Evolutionary conservation across 2,329 filamentous ascomycete genomes (phyloP), one percentile per base, ranked within the genome.

Genomic region (Coniella vitis): DNA sequence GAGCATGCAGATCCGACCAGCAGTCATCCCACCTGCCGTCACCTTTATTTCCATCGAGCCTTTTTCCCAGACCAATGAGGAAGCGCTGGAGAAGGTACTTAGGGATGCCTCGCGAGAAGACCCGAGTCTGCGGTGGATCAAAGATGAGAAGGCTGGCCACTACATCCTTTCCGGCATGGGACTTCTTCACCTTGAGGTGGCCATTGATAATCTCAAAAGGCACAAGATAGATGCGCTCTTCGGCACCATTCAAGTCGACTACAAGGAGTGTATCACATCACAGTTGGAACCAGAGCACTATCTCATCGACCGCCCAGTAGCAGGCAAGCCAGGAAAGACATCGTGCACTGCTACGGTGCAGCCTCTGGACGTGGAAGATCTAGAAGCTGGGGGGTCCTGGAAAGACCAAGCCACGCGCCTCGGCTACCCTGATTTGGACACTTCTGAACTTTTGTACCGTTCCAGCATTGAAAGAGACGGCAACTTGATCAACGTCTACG

Each of bases 151-250:
- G 63, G 90, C 88, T 1, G 93, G 93, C 2, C 90, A 95, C 61
- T 96, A 93, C 40, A 84, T 95, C 29, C 75, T 98, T 0, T 90
- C 90, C 46, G 93, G 93, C 4, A 97, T 98, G 93, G 93, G 93
- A 7, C 89, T 95, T 60, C 77, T 98, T 22, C 93, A 98, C 65
- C 75, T 98, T 1, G 93, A 98, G 59, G 93, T 98, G 42, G 90
- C 91, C 0, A 75, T 89, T 43, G 88, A 97, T 65, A 81, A 90
- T 38, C 79, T 98, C 9, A 82, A 93, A 56, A 87, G 88, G 45
- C 84, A 96, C 68, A 95, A 93, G 64, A 89, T 76, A 73, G 65
- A 95, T 81, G 76, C 90, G 74, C 54, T 83, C 70, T 95, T 95
- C 72, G 90, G 91, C 12, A 84, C 83, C 46, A 95, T 98, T 54